These are phyloP conservation scores for Hericium alpestre DNA, from an alignment of 768 basidiomycete genomes.

Conservation along the genomic window DNA sequence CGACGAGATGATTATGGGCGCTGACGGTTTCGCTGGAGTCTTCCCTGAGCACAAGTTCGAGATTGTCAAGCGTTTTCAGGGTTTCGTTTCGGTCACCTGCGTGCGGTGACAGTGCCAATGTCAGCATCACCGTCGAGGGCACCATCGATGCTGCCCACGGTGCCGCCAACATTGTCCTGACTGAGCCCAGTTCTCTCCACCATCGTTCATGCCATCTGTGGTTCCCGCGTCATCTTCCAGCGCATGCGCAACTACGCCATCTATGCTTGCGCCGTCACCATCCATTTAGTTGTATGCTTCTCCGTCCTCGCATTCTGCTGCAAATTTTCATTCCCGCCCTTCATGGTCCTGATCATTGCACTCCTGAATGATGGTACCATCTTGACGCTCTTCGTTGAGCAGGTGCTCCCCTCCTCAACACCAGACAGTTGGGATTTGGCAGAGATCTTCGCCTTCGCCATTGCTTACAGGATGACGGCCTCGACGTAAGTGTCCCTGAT, in stretches of 20 bases:
- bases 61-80: constrained; percentile 97
- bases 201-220: constrained; percentile 97
- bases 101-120: constrained; percentile 99
- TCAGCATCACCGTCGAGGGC: constrained; percentile 99
- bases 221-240: constrained; percentile 98
- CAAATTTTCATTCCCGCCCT: constrained; percentile 98
- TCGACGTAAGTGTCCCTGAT: constrained; percentile 59
- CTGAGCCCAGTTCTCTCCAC: constrained; percentile 98
- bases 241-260: constrained; percentile 99
- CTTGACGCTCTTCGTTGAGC: constrained; percentile 95
- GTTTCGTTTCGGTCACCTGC: constrained; percentile 79
- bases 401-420: constrained; percentile 84
- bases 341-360: constrained; percentile 98
- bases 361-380: constrained; percentile 97
- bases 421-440: constrained; percentile 94
- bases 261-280: constrained; percentile 90
- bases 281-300: constrained; percentile 98
- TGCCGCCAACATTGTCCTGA: constrained; percentile 96
- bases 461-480: constrained; percentile 86
- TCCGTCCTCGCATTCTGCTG: constrained; percentile 91
- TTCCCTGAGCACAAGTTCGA: constrained; percentile 99
- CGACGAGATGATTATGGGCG: constrained; percentile 99
- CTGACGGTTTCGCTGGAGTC: constrained; percentile 97
- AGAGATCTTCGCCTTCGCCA: constrained; percentile 92
- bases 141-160: constrained; percentile 97